Conservation (phyloP, 2,329 filamentous ascomycete species). For the Aspergillus sp. region DNA sequence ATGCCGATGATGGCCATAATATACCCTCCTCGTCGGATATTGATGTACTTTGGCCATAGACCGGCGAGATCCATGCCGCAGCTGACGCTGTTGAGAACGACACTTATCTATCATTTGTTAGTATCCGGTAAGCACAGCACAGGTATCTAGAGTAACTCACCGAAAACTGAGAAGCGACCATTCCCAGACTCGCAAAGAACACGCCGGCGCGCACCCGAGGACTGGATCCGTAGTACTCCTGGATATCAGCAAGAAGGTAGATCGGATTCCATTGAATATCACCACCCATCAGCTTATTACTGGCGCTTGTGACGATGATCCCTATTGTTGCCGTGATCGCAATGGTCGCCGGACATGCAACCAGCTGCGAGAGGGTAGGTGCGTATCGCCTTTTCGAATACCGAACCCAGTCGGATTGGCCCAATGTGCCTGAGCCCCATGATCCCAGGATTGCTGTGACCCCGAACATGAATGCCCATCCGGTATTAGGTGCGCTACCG, state of each 20-base stretch:
- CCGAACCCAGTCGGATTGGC: conserved; percentile 1
- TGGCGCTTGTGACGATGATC: neutral
- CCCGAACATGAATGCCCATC: conserved; percentile 9
- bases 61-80: conserved; percentile 56
- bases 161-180: conserved; percentile 48
- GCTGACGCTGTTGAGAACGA: conserved; percentile 4
- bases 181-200: conserved; percentile 7
- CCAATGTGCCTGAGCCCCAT: neutral
- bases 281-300: neutral
- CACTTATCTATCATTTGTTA: conserved; percentile 43
- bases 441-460: conserved; percentile 3
- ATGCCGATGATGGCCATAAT: conserved; percentile 11
- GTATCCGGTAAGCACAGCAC: conserved; percentile 24
- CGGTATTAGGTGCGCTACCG: neutral
- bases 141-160: conserved; percentile 6
- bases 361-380: conserved; percentile 2
- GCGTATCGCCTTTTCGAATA: conserved; percentile 6
- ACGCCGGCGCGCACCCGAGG: conserved; percentile 1
- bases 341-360: neutral
- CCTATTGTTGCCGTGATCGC: conserved; percentile 2
- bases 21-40: conserved; percentile 56
- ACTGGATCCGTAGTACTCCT: conserved; percentile 1
- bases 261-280: conserved; percentile 9
- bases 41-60: conserved; percentile 54
- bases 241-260: conserved; percentile 3